These are phyloP conservation scores for Emmonsia crescens DNA, from an alignment of 2,329 filamentous ascomycete species.

Conservation along the genomic window DNA sequence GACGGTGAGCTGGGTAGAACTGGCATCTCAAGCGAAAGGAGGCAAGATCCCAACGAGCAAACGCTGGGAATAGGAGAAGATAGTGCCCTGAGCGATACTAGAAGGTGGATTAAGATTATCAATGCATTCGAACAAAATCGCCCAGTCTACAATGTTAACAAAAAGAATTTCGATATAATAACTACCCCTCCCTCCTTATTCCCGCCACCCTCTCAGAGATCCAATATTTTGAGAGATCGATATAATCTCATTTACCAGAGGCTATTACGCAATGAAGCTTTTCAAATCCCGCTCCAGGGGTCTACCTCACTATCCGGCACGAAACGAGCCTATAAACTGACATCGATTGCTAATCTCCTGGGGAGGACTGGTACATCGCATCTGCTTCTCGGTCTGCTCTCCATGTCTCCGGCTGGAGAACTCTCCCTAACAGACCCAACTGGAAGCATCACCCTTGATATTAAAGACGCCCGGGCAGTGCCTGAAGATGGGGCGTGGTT, in stretches of 20 bases:
- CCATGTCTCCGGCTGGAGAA: conserved; percentile 67
- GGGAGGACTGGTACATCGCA: conserved; percentile 77
- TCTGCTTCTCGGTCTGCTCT: conserved; percentile 75
- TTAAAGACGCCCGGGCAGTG: conserved; percentile 68
- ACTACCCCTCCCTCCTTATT: conserved; percentile 58
- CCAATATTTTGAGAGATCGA: conserved; percentile 72
- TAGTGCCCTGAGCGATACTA: conserved; percentile 40
- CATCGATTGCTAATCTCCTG: conserved; percentile 63
- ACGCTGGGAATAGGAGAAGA: conserved; percentile 5
- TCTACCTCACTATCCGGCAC: conserved; percentile 42
- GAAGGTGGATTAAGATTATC: conserved; percentile 75
- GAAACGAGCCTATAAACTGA: conserved; percentile 66
- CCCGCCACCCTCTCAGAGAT: conserved; percentile 70
- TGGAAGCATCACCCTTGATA: conserved; percentile 74
- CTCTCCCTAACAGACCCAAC: conserved; percentile 78
- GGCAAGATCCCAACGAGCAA: conserved; percentile 29
- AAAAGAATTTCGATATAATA: conserved; percentile 82
- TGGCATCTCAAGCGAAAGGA: conserved; percentile 29
- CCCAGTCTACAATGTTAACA: conserved; percentile 41
- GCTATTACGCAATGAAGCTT: conserved; percentile 82
- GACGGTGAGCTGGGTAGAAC: conserved; percentile 31
- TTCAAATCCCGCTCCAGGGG: conserved; percentile 62
- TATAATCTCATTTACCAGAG: conserved; percentile 90
- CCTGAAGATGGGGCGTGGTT: conserved; percentile 87
- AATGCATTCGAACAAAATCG: conserved; percentile 74